Evolutionary conservation across 179 eudicot genomes (phyloP).

Genomic region (Beta corolliflora): DNA sequence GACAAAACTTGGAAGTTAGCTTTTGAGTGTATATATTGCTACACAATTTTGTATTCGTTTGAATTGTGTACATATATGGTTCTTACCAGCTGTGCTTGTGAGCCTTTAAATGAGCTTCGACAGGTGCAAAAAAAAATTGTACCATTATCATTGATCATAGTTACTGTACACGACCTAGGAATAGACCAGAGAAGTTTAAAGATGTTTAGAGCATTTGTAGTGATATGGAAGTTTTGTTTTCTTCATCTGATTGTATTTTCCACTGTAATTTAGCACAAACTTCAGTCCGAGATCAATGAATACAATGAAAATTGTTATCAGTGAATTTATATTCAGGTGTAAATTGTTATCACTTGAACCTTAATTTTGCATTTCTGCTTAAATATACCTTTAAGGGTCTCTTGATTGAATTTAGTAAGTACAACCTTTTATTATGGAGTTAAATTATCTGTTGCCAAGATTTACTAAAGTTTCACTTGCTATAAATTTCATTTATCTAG

Average conservation of each 20-base stretch:
- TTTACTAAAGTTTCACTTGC: no score
- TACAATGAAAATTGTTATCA: not conserved
- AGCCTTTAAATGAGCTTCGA: not conserved
- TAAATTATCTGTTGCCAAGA: no score
- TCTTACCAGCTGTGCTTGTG: slow-evolving; percentile 12
- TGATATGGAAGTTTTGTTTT: slow-evolving; percentile 16
- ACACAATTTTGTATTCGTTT: slow-evolving; percentile 34
- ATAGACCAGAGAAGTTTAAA: slow-evolving; percentile 6
- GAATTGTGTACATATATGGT: slow-evolving; percentile 27
- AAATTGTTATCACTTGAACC: not conserved
- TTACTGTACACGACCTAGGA: slow-evolving; percentile 20
- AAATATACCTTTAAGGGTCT: no score
- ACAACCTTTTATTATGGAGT: no score
- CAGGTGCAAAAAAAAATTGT: slow-evolving; percentile 4
- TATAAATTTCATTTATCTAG: no score
- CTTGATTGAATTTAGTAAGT: no score
- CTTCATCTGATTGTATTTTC: not conserved
- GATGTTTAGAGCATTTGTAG: slow-evolving; percentile 10
- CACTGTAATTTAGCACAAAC: slow-evolving; percentile 22
- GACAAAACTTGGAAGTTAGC: slow-evolving; percentile 18
- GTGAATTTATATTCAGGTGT: not conserved
- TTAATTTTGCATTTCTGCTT: not conserved
- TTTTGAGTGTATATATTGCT: slow-evolving; percentile 20
- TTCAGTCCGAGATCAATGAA: not conserved
- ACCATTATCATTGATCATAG: slow-evolving; percentile 11